Evolutionary conservation across 177 flowering plant genomes (phyloP).

Genomic region (Vitis hybrid): DNA sequence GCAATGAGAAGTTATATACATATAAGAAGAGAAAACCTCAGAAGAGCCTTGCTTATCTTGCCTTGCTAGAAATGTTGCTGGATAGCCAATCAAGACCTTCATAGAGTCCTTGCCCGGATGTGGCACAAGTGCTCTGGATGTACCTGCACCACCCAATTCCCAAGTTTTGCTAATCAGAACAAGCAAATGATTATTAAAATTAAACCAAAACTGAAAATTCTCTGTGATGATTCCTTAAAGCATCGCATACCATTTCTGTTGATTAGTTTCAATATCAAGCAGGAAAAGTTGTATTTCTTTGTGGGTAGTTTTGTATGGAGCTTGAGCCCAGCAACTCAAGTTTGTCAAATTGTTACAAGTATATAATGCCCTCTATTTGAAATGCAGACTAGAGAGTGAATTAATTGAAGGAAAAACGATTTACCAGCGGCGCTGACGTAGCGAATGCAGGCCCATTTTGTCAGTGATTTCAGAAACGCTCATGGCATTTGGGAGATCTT

Average conservation of each 20-base stretch:
- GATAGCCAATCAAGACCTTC: slow-evolving; percentile 80
- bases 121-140: slow-evolving; percentile 68
- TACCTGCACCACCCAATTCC: slow-evolving; percentile 42
- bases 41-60: slow-evolving; percentile 14
- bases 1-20: neutral
- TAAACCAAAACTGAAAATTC: neutral
- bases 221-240: neutral
- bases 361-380: too few species aligned
- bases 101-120: slow-evolving; percentile 62
- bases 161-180: neutral
- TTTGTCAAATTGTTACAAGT: too few species aligned
- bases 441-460: slow-evolving; percentile 57
- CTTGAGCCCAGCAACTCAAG: too few species aligned
- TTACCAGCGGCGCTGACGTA: slow-evolving; percentile 61
- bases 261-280: too few species aligned
- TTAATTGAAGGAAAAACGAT: neutral
- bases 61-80: slow-evolving; percentile 58
- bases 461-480: slow-evolving; percentile 61
- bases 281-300: too few species aligned
- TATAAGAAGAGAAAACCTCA: too few species aligned
- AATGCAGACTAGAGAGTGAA: too few species aligned
- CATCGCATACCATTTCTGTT: too few species aligned
- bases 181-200: neutral
- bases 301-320: too few species aligned
- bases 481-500: slow-evolving; percentile 75